Base-by-base conservation (phyloP, 257 asterid genomes). In the Cinchona pubescens region DNA sequence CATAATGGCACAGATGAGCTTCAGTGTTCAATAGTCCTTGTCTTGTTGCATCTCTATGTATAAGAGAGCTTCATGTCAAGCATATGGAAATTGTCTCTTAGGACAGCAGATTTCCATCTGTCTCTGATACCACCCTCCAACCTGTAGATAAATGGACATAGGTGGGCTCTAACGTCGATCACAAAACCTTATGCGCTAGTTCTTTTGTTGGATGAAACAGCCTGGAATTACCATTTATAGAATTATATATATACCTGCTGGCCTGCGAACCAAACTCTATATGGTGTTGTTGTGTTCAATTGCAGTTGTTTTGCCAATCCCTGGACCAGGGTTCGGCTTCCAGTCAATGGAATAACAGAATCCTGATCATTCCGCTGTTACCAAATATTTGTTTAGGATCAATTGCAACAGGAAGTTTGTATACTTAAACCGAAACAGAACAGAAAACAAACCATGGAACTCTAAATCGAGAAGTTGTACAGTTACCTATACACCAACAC, bases 51-150 rank as follows among this genome's bases (percentile, higher is more conserved):
- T 56, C 32, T 10, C 1, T 9, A 10, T 67, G 27, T 15, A 43
- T 43, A 90, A 88, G 12, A 93, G 96, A 81, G 85, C 96, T 83
- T 90, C 96, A 76, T n/a, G n/a, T n/a, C n/a, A n/a, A n/a, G n/a
- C 88, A 72, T 91, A 86, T 64, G 96, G 93, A 7, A n/a, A 90
- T 78, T 16, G 93, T 90, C 23, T 90, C 93, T 85, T 88, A 90
- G 14, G 96, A 83, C 25, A 90, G 87, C 3, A 83, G 37, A 82
- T 90, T 79, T 1, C 88, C 93, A 66, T 90, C 89, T 79, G n/a
- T n/a, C n/a, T n/a, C n/a, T 84, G 89, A 67, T 90, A 88, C 96
- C 96, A 88, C 75, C 93, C 93, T 71, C 90, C 96, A 78, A 90
- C 96, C 96, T 90, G 73, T 58, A 74, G 32, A n/a, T n/a, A n/a